Percentiles rank a stretch among this genome's conserved stretches.
Evolutionary conservation across 1,284 basidiomycete genomes (phyloP).

Genomic region (Microbotryomycetes sp.): DNA sequence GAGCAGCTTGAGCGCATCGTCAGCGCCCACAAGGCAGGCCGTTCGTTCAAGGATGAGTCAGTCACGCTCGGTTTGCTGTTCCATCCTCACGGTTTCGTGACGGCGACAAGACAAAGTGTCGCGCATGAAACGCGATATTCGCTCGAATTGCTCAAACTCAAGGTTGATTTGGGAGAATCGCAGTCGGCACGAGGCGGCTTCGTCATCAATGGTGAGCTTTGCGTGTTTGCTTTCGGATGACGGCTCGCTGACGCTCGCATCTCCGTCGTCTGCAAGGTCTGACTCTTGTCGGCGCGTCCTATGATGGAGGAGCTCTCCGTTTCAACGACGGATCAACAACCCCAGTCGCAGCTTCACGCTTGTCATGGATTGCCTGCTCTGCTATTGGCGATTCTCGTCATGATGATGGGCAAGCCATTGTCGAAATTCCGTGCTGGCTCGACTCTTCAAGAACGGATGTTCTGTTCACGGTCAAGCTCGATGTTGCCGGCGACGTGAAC

Average conservation of each 20-base stretch:
- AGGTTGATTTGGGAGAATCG: constrained; percentile 72
- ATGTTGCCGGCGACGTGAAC: constrained; percentile 66
- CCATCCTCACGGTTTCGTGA: constrained; percentile 91
- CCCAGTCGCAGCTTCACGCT: constrained; percentile 64
- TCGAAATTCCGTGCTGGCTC: constrained; percentile 24
- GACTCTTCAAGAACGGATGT: constrained; percentile 30
- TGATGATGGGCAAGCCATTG: not conserved
- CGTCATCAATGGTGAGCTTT: constrained; percentile 66
- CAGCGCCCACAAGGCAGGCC: not conserved
- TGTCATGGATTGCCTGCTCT: constrained; percentile 65
- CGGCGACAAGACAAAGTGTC: constrained; percentile 83
- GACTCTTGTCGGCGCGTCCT: constrained; percentile 73
- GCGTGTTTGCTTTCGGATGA: not conserved
- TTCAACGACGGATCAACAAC: constrained; percentile 76
- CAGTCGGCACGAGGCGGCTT: no score
- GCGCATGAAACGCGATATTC: constrained; percentile 86
- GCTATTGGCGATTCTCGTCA: constrained; percentile 27
- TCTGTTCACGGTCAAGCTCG: constrained; percentile 71
- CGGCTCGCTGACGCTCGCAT: constrained; percentile 2
- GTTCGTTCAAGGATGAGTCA: constrained; percentile 40
- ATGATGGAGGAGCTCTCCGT: constrained; percentile 57
- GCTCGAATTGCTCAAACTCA: constrained; percentile 74
- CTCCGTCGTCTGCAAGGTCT: constrained; percentile 52
- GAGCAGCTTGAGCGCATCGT: constrained; percentile 73
- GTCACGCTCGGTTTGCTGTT: constrained; percentile 83